Evolutionary conservation across 2,329 filamentous ascomycete species (phyloP), one percentile per base, ranked within the genome.

Genomic region (Chaetomium globosum): DNA sequence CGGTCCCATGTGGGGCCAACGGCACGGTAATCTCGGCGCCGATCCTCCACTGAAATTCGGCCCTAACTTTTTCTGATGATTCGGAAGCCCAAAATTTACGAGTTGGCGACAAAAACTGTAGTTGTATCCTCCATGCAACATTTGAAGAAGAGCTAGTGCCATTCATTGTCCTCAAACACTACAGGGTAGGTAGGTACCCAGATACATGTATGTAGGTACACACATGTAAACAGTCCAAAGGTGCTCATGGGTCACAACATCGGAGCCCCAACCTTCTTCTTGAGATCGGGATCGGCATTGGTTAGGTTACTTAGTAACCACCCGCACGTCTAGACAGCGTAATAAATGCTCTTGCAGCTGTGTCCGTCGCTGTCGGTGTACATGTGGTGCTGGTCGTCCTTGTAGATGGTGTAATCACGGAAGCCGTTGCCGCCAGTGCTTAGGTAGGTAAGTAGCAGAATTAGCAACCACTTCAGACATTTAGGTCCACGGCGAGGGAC

Each of bases 1-100:
- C 33, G 54, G 8, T 56, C 19, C 31, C 21, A 57, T 26, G 54
- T 57, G 54, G 54, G 33, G 10, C 54, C 33, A 19, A 21, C 54
- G n/a, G 21, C 33, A 53, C 5, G 6, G 54, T 23, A 28, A 28
- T 57, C n/a, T 39, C 54, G 23, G 36, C 33, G 54, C 46, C 46
- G n/a, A 48, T 48, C 16, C 1, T n/a, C 26, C 52, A 43, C 52
- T 21, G 52, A 10, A n/a, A 33, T 19, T 54, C 52, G 52, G 52
- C 31, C 12, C 12, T 26, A 13, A 7, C 26, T 16, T 30, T 30
- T 4, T n/a, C 26, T n/a, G 21, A 52, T 26, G 23, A 28, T 16
- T 52, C 49, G 5, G 13, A 52, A 1, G 21, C 13, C 49, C 49
- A 23, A 52, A 52, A 23, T 36, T 10, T 36, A 12, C 33, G 8